These are phyloP conservation scores for apple (Malus domestica) DNA, from an alignment of 306 rosid species.

Conservation along the genomic window DNA sequence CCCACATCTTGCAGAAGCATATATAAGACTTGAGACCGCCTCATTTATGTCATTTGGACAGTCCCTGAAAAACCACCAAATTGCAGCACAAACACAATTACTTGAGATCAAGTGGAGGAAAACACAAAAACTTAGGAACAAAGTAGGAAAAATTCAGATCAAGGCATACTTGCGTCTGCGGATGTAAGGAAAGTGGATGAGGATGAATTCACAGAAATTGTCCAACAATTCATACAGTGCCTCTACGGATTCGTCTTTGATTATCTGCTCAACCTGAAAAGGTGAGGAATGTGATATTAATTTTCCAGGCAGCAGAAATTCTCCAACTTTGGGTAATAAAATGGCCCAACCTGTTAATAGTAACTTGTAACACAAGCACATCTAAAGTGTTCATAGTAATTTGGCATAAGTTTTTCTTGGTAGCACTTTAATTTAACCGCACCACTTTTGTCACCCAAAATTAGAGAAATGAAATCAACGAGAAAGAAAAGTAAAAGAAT, in stretches of 20 bases:
- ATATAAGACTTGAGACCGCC: slow-evolving; percentile 79
- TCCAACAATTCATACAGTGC: slow-evolving; percentile 55
- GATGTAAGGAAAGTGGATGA: slow-evolving; percentile 47
- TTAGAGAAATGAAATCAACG: background rate
- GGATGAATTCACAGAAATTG: slow-evolving; percentile 52
- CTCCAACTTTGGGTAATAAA: too few species aligned
- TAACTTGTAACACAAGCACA: too few species aligned
- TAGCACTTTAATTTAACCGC: too few species aligned
- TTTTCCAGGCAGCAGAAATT: background rate
- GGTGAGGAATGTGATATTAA: too few species aligned
- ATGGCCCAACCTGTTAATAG: too few species aligned
- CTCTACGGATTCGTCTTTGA: slow-evolving; percentile 45
- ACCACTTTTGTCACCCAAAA: background rate
- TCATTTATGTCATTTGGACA: slow-evolving; percentile 75
- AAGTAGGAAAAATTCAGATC: background rate
- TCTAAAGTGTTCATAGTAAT: too few species aligned
- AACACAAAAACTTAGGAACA: background rate
- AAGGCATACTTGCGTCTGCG: slow-evolving; percentile 52
- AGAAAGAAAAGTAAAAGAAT: background rate
- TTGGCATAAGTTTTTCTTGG: too few species aligned
- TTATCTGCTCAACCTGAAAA: slow-evolving; percentile 59
- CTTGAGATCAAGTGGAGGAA: background rate
- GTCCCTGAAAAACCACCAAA: slow-evolving; percentile 22
- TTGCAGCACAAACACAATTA: background rate
- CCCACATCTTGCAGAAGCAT: slow-evolving; percentile 85